A percentile compares a stretch with the other conserved stretches of the same genome.
Conservation (phyloP, 768 basidiomycete species). For the Lyophyllum shimeji region DNA sequence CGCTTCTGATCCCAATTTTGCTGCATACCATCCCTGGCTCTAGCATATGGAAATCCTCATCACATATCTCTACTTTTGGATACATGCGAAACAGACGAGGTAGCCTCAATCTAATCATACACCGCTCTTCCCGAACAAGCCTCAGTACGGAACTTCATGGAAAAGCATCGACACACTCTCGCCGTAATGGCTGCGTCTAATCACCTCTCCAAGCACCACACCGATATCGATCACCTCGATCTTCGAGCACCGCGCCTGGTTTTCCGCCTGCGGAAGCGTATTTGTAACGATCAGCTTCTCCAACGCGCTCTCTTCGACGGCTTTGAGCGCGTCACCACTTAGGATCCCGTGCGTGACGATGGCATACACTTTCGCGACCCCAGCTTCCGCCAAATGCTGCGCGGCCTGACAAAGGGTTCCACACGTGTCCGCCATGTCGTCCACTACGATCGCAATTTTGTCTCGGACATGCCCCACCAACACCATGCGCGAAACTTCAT, state of each 20-base stretch:
- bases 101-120: conserved; percentile 4
- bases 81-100: conserved; percentile 6
- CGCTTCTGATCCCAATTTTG: conserved; percentile 15
- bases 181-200: conserved; percentile 95
- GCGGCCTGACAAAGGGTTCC: conserved; percentile 94
- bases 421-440: conserved; percentile 99
- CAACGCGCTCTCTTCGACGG: conserved; percentile 70
- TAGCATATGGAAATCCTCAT: conserved; percentile 11
- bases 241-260: conserved; percentile 69
- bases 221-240: conserved; percentile 96
- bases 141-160: conserved; percentile 85
- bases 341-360: conserved; percentile 97
- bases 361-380: conserved; percentile 82
- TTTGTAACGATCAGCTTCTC: conserved; percentile 98
- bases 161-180: conserved; percentile 89
- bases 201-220: conserved; percentile 93
- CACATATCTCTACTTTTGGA: conserved; percentile 15
- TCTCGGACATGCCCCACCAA: conserved; percentile 93
- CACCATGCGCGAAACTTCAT: conserved; percentile 92
- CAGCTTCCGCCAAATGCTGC: conserved; percentile 83
- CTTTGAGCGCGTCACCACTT: conserved; percentile 82
- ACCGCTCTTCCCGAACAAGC: conserved; percentile 1
- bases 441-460: conserved; percentile 92
- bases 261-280: conserved; percentile 87
- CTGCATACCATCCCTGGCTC: conserved; percentile 15